Base-by-base conservation (phyloP, 1,284 basidiomycete species). In the Melampsora americana region DNA sequence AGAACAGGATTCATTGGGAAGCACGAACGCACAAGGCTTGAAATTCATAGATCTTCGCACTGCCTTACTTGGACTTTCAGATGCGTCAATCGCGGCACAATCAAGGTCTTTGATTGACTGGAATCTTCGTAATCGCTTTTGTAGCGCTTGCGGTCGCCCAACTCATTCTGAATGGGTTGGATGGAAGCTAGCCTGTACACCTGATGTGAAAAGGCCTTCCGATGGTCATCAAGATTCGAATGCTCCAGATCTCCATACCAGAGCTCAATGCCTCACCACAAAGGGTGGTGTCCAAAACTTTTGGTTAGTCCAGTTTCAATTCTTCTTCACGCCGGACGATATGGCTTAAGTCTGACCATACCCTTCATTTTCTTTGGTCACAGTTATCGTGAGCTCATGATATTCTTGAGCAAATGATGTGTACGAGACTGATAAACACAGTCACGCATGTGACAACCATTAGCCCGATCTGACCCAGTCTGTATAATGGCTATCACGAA, bases 121-220 rank as follows among this genome's bases (percentile, higher is more conserved):
- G 94, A 95, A 95, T 82, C 85, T 85, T 66, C 86, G 92, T 73
- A 93, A 93, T 82, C 91, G 89, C 89, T 96, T 91, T 84, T 99
- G 95, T 82, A 87, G 94, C 0, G 89, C 87, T 0, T 98, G 95
- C 82, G 92, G 93, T 0, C 87, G 89, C 0, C 86, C 86, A 3
- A 89, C 90, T 0, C 92, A 94, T 82, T 91, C 92, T 0, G 86
- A 93, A 78, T 98, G 95, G 94, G 93, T 89, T 5, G 95, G 95
- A 0, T 98, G 94, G 93, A 99, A 99, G 84, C 84, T 94, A 4
- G 86, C 87, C 7, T 99, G 95, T 82, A 84, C 87, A 1, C 87
- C 90, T 0, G 84, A 92, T 12, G 82, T 83, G 20, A 66, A 80
- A 9, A 79, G 79, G 5, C 73, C 91, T 32, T 90, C 90, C 2